Evolutionary conservation across 306 rosid genomes (phyloP).

Genomic region (Cyclanthera cordifolia): DNA sequence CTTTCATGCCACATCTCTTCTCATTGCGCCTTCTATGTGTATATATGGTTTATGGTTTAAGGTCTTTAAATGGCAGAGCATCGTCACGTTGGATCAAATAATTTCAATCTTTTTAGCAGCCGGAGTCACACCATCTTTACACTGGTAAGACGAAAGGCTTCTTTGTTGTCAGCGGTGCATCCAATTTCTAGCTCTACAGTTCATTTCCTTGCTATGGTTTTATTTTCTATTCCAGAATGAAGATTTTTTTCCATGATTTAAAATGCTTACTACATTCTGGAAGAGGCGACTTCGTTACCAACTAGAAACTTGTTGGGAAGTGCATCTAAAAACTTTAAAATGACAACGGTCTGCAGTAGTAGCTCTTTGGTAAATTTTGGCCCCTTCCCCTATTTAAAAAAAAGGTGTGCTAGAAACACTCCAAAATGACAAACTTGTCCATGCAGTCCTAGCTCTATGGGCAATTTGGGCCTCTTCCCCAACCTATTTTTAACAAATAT

Average conservation of each 20-base stretch:
- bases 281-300: neutral
- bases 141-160: conserved; percentile 35
- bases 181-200: neutral
- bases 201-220: neutral
- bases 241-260: neutral
- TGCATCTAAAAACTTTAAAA: neutral
- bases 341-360: neutral
- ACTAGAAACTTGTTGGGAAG: neutral
- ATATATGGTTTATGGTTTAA: conserved; percentile 5
- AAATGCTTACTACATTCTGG: neutral
- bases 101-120: conserved; percentile 93
- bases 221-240: neutral
- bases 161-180: neutral
- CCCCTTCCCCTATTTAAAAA: neutral
- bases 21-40: neutral
- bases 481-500: neutral
- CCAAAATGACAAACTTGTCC: neutral
- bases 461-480: neutral
- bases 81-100: conserved; percentile 98
- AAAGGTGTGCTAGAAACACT: neutral
- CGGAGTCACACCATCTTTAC: conserved; percentile 98
- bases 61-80: conserved; percentile 57
- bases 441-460: neutral
- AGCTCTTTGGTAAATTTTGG: neutral
- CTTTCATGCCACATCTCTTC: neutral